Base-by-base conservation (phyloP, 768 basidiomycete species). In the Pulveroboletus sp. region DNA sequence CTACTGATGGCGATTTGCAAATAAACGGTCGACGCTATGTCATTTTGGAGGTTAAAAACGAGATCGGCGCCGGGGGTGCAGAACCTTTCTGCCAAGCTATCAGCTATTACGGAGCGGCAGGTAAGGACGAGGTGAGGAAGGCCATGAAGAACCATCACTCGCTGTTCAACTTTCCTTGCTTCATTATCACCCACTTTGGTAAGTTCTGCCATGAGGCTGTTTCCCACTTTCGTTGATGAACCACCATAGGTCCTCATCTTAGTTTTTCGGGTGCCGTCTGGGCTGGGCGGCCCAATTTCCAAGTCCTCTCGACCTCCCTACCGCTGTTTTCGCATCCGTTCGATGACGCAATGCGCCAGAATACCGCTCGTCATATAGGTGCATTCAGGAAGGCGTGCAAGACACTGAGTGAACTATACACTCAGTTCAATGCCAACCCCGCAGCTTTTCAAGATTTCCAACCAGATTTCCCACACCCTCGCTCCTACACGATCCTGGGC, bases 81-180 rank as follows among this genome's bases (percentile, higher is more conserved):
- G 62, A 69, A 32, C 65, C 68, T 14, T 51, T 58, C 47, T 55
- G 63, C 43, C 58, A 67, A 55, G 56, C 56, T 4, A 51, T 53
- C 31, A 27, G 41, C 16, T 60, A 60, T 42, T 67, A 60, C 45
- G 31, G 58, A 7, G 51, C 56, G 37, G 53, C 45, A 14, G 59
- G 52, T 36, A 36, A 17, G 12, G 17, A 19, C 9, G 32, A 53
- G 44, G 34, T 27, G 17, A 11, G 11, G 27, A 29, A 29, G 11
- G 27, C 27, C 27, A 9, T 11, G 9, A 20, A 5, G 12, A 19
- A 40, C 27, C 17, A 17, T 24, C 8, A n/a, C n/a, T n/a, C 13
- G 14, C 47, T 43, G 14, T 24, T 19, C 49, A 30, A 49, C 26
- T 55, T 24, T 30, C 48, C 52, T 42, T 66, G n/a, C 63, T 63